Evolutionary conservation across 768 basidiomycete species (phyloP).

Genomic region (Lentinus tigrinus): DNA sequence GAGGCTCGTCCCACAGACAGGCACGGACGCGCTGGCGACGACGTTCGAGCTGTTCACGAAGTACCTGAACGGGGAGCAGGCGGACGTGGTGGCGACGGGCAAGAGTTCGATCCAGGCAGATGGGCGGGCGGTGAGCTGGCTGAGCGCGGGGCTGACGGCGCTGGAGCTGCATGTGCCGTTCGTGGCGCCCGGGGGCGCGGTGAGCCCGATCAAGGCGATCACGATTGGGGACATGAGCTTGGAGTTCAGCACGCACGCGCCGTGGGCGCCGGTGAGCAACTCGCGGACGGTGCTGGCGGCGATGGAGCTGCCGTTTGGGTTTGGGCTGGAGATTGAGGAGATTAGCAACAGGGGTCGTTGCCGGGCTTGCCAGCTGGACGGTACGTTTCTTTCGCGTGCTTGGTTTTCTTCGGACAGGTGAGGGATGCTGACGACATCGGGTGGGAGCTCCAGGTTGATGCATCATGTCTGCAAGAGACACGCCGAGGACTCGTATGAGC

Average conservation of each 20-base stretch:
- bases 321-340: constrained; percentile 52
- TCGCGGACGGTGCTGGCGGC: constrained; percentile 60
- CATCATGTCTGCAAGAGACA: no score
- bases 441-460: no score
- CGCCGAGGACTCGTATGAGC: no score
- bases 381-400: constrained; percentile 39
- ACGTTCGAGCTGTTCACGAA: constrained; percentile 67
- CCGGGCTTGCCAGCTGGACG: constrained; percentile 62
- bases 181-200: constrained; percentile 41
- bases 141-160: constrained; percentile 56
- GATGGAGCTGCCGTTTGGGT: constrained; percentile 72
- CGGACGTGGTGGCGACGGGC: constrained; percentile 60
- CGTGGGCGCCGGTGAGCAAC: constrained; percentile 58
- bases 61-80: constrained; percentile 65
- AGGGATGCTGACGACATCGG: no score
- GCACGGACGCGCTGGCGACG: constrained; percentile 40
- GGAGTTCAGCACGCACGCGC: constrained; percentile 47
- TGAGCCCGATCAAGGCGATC: constrained; percentile 66
- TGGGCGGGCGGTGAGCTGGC: constrained; percentile 61
- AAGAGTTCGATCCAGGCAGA: constrained; percentile 56
- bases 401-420: no score
- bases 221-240: constrained; percentile 59
- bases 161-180: constrained; percentile 66
- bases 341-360: constrained; percentile 60
- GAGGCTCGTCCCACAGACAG: constrained; percentile 51